Evolutionary conservation across 2,329 filamentous ascomycete species (phyloP), one percentile per base, ranked within the genome.

Genomic region (Gnomoniopsis sp.): DNA sequence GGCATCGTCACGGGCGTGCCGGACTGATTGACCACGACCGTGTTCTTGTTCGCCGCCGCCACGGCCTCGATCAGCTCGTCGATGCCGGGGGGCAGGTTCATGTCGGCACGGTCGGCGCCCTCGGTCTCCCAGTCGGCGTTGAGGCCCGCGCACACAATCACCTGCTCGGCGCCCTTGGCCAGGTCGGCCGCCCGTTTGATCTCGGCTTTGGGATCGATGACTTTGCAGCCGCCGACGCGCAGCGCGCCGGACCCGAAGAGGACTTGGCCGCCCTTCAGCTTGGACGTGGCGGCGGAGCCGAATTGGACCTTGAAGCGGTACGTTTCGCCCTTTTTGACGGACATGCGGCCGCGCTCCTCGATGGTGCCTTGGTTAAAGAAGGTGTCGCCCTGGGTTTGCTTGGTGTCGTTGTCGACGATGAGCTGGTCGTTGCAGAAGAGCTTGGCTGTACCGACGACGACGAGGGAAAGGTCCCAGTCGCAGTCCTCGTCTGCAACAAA

Each of bases 61-160:
- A 93, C 84, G 1, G 84, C 82, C 14, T 78, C 70, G 65, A 93
- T 89, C 56, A 96, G 75, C 19, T 83, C 79, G 66, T 95, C 89
- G 46, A 88, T 85, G 43, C 84, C 81, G 21, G 88, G 82, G 74
- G 91, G 93, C 0, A 96, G 79, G 26, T 87, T 88, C 71, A 96
- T 84, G 71, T 88, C 89, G 65, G 87, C 88, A 44, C 91, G 86
- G 73, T 96, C 91, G 43, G 83, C 79, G 34, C 89, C 89, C 74
- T 93, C 90, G 0, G 87, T 88, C 71, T 93, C 90, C 88, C 89
- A 93, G 68, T 93, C 89, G 41, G 82, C 83, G 67, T 92, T 93
- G 50, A 95, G 80, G 1, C 91, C 91, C 2, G 87, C 87, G 68
- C 90, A 89, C 55, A 95, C 78, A 62, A 95, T 81, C 50, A 93